Percentiles rank a stretch among this genome's conserved stretches.
Evolutionary conservation across 2,329 filamentous ascomycete species (phyloP).

Genomic region (Exophiala lecanii-corni): DNA sequence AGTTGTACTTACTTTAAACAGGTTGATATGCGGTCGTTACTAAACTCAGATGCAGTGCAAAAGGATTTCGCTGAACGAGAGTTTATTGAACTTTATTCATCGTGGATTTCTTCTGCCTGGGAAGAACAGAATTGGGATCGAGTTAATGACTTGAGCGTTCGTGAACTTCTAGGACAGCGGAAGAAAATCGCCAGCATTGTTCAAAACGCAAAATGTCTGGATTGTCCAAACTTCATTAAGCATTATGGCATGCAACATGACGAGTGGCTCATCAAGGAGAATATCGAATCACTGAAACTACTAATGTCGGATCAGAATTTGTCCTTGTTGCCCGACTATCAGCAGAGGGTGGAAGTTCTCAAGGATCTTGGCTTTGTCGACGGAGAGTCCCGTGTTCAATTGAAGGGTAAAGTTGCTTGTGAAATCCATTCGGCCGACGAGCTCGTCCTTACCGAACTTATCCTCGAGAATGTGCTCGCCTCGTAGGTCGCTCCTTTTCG

Average conservation of each 20-base stretch:
- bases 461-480: constrained; percentile 92
- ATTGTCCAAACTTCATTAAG: constrained; percentile 76
- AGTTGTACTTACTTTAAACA: constrained; percentile 26
- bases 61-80: constrained; percentile 61
- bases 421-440: constrained; percentile 98
- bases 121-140: constrained; percentile 75
- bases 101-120: constrained; percentile 72
- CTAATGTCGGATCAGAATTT: constrained; percentile 95
- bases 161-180: constrained; percentile 73
- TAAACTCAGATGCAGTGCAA: constrained; percentile 43
- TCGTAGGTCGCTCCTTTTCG: constrained; percentile 91
- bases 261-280: constrained; percentile 92
- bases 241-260: constrained; percentile 97
- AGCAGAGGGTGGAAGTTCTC: constrained; percentile 87
- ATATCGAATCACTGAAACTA: constrained; percentile 80
- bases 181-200: constrained; percentile 58
- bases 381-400: constrained; percentile 75
- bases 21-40: constrained; percentile 36
- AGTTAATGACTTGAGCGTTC: constrained; percentile 75
- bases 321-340: constrained; percentile 90
- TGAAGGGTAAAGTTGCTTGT: constrained; percentile 97
- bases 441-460: constrained; percentile 89
- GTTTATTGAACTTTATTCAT: constrained; percentile 63
- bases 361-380: constrained; percentile 93
- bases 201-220: constrained; percentile 60